Percentiles rank a stretch among this genome's conserved stretches.
These are phyloP conservation scores for Dendrostoma leiphaemia DNA, from an alignment of 2,329 filamentous ascomycete genomes.

Conservation along the genomic window DNA sequence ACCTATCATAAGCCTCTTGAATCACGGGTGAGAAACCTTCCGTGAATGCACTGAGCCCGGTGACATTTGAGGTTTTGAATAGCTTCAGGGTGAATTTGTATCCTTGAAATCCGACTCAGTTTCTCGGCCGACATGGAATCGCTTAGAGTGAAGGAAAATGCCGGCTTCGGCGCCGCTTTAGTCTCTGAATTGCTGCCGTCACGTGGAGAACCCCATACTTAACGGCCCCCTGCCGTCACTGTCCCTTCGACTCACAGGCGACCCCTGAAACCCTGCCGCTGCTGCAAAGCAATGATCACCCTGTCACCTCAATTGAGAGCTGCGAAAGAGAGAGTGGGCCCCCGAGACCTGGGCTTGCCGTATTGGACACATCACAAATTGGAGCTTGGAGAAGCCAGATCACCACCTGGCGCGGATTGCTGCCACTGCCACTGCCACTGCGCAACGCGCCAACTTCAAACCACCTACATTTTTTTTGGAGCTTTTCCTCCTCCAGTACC, in stretches of 20 bases:
- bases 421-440: background rate
- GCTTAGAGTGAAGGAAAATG: too few species aligned
- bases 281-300: too few species aligned
- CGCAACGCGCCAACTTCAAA: background rate
- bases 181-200: slow-evolving; percentile 4
- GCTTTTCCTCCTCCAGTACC: slow-evolving; percentile 19
- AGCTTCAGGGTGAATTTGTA: background rate
- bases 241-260: too few species aligned
- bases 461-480: slow-evolving; percentile 5
- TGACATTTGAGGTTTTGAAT: background rate
- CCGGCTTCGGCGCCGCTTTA: slow-evolving; percentile 5
- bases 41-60: background rate
- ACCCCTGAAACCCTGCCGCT: too few species aligned
- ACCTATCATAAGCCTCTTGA: slow-evolving; percentile 5
- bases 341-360: slow-evolving; percentile 4
- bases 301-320: background rate
- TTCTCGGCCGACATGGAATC: too few species aligned
- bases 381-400: slow-evolving; percentile 29
- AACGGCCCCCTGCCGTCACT: too few species aligned
- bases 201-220: slow-evolving; percentile 14
- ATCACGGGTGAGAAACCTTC: background rate
- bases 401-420: slow-evolving; percentile 9
- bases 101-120: background rate
- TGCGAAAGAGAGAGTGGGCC: background rate
- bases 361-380: slow-evolving; percentile 27